phyloP scores from a whole-genome alignment of 345 rosid genomes.

The Murraya koenigii region DNA sequence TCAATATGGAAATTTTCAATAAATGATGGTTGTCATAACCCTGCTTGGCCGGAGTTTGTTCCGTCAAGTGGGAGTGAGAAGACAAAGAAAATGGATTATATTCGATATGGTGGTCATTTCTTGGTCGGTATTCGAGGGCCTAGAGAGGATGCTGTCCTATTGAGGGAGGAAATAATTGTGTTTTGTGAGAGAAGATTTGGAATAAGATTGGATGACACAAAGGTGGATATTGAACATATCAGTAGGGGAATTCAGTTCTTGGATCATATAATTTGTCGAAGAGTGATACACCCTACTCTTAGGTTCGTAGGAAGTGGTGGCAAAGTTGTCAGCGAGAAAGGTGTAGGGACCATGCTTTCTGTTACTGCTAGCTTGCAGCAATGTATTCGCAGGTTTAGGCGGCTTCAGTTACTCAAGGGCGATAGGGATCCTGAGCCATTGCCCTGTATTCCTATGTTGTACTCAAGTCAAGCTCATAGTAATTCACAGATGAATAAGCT shows the following conservation, averaged over 20 bases:
- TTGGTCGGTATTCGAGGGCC: slow-evolving; percentile 92
- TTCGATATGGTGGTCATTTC: slow-evolving; percentile 86
- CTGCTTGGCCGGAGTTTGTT: slow-evolving; percentile 99
- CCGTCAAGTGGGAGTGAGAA: slow-evolving; percentile 88
- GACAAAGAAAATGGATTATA: slow-evolving; percentile 90
- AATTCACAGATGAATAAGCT: slow-evolving; percentile 97
- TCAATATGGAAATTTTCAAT: slow-evolving; percentile 88
- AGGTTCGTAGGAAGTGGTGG: slow-evolving; percentile 86
- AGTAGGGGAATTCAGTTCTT: slow-evolving; percentile 86
- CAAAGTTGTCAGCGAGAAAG: slow-evolving; percentile 74
- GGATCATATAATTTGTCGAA: slow-evolving; percentile 80
- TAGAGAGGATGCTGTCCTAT: slow-evolving; percentile 76
- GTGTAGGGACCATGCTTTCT: slow-evolving; percentile 91
- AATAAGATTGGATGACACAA: slow-evolving; percentile 65
- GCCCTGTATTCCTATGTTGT: slow-evolving; percentile 94
- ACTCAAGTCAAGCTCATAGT: slow-evolving; percentile 93
- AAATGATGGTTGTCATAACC: slow-evolving; percentile 85
- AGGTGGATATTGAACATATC: slow-evolving; percentile 83
- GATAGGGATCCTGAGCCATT: slow-evolving; percentile 93
- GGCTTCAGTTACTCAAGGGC: slow-evolving; percentile 85
- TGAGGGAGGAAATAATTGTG: slow-evolving; percentile 64
- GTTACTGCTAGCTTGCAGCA: slow-evolving; percentile 90
- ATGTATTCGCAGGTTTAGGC: slow-evolving; percentile 72
- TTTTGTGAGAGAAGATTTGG: slow-evolving; percentile 59
- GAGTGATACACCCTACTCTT: slow-evolving; percentile 84